These are phyloP conservation scores for Elsinoe arachidis DNA, from an alignment of 2,329 filamentous ascomycete species.

Conservation along the genomic window DNA sequence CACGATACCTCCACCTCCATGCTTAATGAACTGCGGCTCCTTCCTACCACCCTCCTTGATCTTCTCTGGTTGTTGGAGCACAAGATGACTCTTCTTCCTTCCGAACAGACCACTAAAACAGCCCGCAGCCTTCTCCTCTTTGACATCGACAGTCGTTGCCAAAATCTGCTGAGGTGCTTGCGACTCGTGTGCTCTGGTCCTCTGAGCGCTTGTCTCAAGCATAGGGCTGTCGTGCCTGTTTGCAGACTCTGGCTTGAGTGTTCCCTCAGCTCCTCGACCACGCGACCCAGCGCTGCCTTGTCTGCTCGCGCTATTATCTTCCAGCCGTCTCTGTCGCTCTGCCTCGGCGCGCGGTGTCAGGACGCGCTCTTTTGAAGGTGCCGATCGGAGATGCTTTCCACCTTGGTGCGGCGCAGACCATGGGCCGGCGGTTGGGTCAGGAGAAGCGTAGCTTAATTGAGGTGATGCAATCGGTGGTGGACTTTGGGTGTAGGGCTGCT, in stretches of 20 bases:
- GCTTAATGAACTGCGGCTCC: slow-evolving; percentile 29
- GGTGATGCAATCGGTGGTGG: neutral
- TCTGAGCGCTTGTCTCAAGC: neutral
- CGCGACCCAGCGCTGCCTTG: neutral
- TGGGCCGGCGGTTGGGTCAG: neutral
- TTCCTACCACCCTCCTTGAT: slow-evolving; percentile 14
- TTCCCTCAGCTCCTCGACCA: neutral
- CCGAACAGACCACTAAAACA: slow-evolving; percentile 30
- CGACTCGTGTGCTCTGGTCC: neutral
- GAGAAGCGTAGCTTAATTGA: neutral
- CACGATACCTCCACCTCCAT: slow-evolving; percentile 40
- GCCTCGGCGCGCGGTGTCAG: slow-evolving; percentile 9
- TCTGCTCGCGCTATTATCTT: slow-evolving; percentile 13
- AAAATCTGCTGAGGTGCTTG: slow-evolving; percentile 23
- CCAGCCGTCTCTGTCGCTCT: slow-evolving; percentile 2
- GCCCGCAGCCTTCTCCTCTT: slow-evolving; percentile 19
- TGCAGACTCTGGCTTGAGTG: neutral
- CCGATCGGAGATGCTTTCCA: neutral
- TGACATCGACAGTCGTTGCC: slow-evolving; percentile 24
- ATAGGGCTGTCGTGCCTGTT: slow-evolving; percentile 10
- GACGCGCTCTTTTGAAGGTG: neutral
- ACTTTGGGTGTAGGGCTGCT: slow-evolving; percentile 2
- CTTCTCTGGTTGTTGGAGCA: slow-evolving; percentile 15
- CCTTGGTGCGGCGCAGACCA: neutral
- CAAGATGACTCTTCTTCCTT: slow-evolving; percentile 22